Base-by-base conservation (phyloP, 2,329 filamentous ascomycete species). In the Bisporella sp. region DNA sequence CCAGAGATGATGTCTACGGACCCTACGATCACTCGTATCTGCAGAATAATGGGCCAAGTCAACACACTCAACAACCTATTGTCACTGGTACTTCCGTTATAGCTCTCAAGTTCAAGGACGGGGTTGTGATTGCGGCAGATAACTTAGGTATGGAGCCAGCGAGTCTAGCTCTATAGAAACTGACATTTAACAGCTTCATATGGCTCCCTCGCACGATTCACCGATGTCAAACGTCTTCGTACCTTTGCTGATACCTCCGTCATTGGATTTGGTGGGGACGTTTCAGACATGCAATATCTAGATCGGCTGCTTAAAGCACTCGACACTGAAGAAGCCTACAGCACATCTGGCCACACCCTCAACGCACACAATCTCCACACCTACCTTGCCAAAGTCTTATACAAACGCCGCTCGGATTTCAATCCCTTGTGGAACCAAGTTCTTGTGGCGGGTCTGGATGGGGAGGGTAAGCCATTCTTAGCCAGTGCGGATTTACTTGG, bases 271-370 rank as follows among this genome's bases (percentile, higher is more conserved):
- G 89, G 90, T 69, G 93, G 93, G 69, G 93, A 99, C 74, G 85
- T 99, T 62, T 95, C 89, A 58, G 93, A 99, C 76, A 97, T 99
- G 93, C 93, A 99, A 76, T 95, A 95, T 76, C 83, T 99, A 60
- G 87, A 96, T 79, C 85, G 93, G 62, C 82, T 96, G 65, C 85
- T 99, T 61, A 85, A 80, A 65, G 86, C 88, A 56, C 85, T 97
- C 62, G 83, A 87, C 68, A 89, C 95, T 69, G 79, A 86, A 68
- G 91, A 97, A 76, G 86, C 89, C 67, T 97, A 99, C 76, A 65
- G 70, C 49, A 67, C 73, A 51, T 58, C 68, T 61, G 64, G 71
- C 65, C 54, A 72, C 63, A 71, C 74, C 60, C 84, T 99, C 64
- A 89, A 87, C 68, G 93, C 93, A 50, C 87, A 88, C 69, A 96